Conservation (phyloP, 371 early-diverging fungal species). For the Synchytrium microbalum region DNA sequence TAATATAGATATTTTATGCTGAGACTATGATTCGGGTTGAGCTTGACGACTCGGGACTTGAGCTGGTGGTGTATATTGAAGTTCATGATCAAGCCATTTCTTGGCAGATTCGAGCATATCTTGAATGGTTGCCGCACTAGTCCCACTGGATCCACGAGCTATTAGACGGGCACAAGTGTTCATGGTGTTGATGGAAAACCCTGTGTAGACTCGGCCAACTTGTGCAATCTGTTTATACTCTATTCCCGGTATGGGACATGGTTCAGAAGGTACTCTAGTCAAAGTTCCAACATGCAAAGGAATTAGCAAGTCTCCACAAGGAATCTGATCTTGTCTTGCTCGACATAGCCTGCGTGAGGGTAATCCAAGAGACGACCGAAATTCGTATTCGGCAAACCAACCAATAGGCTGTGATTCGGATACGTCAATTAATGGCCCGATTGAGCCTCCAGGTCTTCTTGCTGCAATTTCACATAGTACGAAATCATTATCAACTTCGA, state of each 20-base stretch:
- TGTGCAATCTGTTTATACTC: slow-evolving; percentile 20
- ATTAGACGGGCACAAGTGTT: slow-evolving; percentile 36
- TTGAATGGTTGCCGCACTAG: slow-evolving; percentile 11
- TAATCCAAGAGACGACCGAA: slow-evolving; percentile 26
- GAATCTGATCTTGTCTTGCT: not conserved
- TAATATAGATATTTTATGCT: no score
- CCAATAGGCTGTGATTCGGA: slow-evolving; percentile 14
- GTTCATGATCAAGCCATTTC: slow-evolving; percentile 19
- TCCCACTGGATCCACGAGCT: slow-evolving; percentile 3
- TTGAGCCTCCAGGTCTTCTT: slow-evolving; percentile 30
- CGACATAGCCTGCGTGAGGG: slow-evolving; percentile 16
- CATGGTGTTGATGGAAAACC: slow-evolving; percentile 25
- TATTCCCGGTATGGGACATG: slow-evolving; percentile 17
- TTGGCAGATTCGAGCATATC: slow-evolving; percentile 14
- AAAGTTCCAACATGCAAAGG: slow-evolving; percentile 23
- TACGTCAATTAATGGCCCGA: slow-evolving; percentile 23
- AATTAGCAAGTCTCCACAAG: slow-evolving; percentile 33
- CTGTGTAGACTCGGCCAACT: slow-evolving; percentile 20
- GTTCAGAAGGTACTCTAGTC: slow-evolving; percentile 6
- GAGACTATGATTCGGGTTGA: no score
- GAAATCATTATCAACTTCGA: slow-evolving; percentile 14
- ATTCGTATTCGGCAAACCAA: slow-evolving; percentile 30
- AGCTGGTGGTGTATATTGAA: slow-evolving; percentile 15
- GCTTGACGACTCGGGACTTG: no score
- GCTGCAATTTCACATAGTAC: slow-evolving; percentile 37